phyloP scores from a whole-genome alignment of 2,329 filamentous ascomycete genomes.

The Nigrograna mackinnonii region DNA sequence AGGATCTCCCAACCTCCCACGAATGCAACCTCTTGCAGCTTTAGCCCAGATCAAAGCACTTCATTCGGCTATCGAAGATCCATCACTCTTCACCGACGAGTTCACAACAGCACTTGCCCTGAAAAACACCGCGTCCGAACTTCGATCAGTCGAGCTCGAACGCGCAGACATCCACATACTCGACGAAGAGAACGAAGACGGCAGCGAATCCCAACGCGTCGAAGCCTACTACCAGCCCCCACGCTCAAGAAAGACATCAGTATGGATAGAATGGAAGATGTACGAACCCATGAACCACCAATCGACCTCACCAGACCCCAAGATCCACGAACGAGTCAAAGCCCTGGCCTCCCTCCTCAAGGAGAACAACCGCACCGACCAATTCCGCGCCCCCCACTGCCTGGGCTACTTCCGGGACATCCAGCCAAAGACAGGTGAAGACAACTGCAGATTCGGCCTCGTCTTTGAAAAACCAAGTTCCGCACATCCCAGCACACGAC shows the following conservation, averaged over 20 bases:
- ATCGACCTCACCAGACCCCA: slow-evolving; percentile 21
- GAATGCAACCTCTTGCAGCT: slow-evolving; percentile 24
- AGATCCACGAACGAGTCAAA: slow-evolving; percentile 32
- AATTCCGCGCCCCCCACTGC: slow-evolving; percentile 38
- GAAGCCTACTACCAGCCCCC: slow-evolving; percentile 32
- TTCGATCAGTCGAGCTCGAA: slow-evolving; percentile 23
- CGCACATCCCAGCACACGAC: slow-evolving; percentile 42
- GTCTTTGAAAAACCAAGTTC: slow-evolving; percentile 56
- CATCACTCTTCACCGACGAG: slow-evolving; percentile 26
- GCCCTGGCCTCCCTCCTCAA: slow-evolving; percentile 37
- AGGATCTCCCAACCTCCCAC: slow-evolving; percentile 5
- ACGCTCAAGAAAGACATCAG: slow-evolving; percentile 15
- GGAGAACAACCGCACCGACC: slow-evolving; percentile 28
- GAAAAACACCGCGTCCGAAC: slow-evolving; percentile 18
- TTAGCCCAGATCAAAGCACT: slow-evolving; percentile 42
- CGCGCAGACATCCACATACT: slow-evolving; percentile 19
- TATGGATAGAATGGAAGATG: slow-evolving; percentile 45
- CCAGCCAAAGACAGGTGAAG: slow-evolving; percentile 16
- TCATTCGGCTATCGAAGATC: slow-evolving; percentile 35
- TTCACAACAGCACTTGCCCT: slow-evolving; percentile 27
- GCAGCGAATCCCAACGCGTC: slow-evolving; percentile 24
- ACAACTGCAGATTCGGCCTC: slow-evolving; percentile 52
- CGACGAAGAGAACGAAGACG: slow-evolving; percentile 17
- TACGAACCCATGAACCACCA: slow-evolving; percentile 26
- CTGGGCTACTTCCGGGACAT: slow-evolving; percentile 40